Percentiles rank a stretch among this genome's conserved stretches.
These are phyloP conservation scores for Aspergillus egyptiacus DNA, from an alignment of 495 filamentous ascomycete species.

Conservation along the genomic window DNA sequence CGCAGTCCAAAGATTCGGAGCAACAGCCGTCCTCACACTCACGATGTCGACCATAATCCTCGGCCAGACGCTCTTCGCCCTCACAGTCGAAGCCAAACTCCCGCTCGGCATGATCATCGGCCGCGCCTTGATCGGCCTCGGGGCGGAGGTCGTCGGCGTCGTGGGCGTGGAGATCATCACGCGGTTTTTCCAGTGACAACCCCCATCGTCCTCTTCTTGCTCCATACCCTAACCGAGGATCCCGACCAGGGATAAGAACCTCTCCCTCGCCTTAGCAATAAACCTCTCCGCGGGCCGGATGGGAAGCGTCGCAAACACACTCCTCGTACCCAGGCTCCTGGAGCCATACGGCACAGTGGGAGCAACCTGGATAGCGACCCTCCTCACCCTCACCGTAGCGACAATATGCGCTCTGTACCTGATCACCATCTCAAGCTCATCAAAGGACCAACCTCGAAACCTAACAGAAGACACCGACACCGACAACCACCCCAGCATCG, in stretches of 20 bases:
- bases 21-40: background rate
- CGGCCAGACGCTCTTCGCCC: background rate
- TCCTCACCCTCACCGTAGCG: background rate
- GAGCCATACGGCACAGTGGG: background rate
- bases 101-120: background rate
- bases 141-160: conserved; percentile 4
- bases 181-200: conserved; percentile 9
- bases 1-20: conserved; percentile 4
- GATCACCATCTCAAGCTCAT: background rate
- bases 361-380: conserved; percentile 3
- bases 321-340: background rate
- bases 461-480: background rate
- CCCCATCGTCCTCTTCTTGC: too few species aligned
- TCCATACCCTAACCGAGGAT: too few species aligned
- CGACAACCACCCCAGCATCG: background rate
- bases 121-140: conserved; percentile 2
- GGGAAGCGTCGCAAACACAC: conserved; percentile 3
- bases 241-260: background rate
- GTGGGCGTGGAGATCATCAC: conserved; percentile 7
- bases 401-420: background rate
- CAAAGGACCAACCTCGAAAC: background rate
- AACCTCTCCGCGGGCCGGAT: background rate
- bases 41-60: background rate
- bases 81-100: background rate
- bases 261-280: background rate